phyloP scores from a whole-genome alignment of 192 early-diverging fungal species.

The Chytriomyces confervae region DNA sequence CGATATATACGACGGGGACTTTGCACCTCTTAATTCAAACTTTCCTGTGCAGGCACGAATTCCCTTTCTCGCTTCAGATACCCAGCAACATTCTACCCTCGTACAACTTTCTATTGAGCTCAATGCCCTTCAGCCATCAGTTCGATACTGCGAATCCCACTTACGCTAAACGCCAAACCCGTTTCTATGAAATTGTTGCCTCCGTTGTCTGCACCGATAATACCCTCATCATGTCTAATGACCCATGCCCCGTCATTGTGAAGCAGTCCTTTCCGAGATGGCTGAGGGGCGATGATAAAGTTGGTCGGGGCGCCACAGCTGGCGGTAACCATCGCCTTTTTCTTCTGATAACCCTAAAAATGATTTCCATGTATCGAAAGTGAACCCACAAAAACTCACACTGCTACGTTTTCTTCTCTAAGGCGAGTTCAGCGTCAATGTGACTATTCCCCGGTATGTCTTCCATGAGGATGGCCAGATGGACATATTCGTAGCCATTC shows the following conservation, averaged over 20 bases:
- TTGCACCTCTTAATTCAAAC: not conserved
- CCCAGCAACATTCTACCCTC: conserved; percentile 24
- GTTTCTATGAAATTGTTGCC: conserved; percentile 23
- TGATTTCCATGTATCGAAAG: not conserved
- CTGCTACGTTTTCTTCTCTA: not conserved
- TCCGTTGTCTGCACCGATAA: conserved; percentile 27
- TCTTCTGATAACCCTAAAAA: not conserved
- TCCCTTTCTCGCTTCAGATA: conserved; percentile 36
- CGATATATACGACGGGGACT: not conserved
- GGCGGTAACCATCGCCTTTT: conserved; percentile 3
- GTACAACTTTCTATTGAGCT: conserved; percentile 25
- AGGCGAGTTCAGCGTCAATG: conserved; percentile 29
- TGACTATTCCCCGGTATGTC: conserved; percentile 27
- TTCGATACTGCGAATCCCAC: conserved; percentile 21
- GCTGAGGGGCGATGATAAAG: conserved; percentile 12
- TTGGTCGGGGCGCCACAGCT: conserved; percentile 23
- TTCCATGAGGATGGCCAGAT: conserved; percentile 31
- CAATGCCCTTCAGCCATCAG: conserved; percentile 31
- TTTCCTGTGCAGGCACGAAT: conserved; percentile 16
- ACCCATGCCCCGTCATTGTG: conserved; percentile 21
- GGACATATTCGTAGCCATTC: conserved; percentile 10
- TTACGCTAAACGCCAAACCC: conserved; percentile 19
- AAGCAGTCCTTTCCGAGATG: conserved; percentile 24
- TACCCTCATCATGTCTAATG: conserved; percentile 5
- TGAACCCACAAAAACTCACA: not conserved